Evolutionary conservation across 345 rosid genomes (phyloP).

Genomic region (Gynandropsis gynandra): DNA sequence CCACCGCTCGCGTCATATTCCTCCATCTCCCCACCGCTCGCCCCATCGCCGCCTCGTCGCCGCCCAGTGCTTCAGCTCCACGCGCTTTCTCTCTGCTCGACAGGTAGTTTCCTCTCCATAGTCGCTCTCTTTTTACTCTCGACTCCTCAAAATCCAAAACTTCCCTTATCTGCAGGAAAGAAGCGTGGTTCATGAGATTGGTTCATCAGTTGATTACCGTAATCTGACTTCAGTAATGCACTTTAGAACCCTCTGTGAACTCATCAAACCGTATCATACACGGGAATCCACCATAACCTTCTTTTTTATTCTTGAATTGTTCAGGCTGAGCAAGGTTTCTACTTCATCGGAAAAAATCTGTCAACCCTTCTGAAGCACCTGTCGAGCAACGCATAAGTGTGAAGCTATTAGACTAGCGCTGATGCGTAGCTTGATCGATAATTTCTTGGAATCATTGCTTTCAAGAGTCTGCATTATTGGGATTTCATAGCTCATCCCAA

Average conservation of each 20-base stretch:
- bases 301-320: slow-evolving; percentile 13
- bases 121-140: not conserved
- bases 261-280: slow-evolving; percentile 18
- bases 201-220: slow-evolving; percentile 83
- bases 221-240: slow-evolving; percentile 69
- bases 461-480: too few relatives aligned
- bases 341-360: slow-evolving; percentile 64
- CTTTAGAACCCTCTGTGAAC: not conserved
- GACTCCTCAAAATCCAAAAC: slow-evolving; percentile 1
- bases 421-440: too few relatives aligned
- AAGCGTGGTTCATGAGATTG: slow-evolving; percentile 75
- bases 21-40: too few relatives aligned
- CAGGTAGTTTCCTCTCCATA: too few relatives aligned
- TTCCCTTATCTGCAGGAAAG: slow-evolving; percentile 49
- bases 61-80: too few relatives aligned
- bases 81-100: too few relatives aligned
- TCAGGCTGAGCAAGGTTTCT: slow-evolving; percentile 93
- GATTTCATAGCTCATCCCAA: too few relatives aligned
- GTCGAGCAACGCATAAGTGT: too few relatives aligned
- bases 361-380: slow-evolving; percentile 48
- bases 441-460: too few relatives aligned
- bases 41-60: too few relatives aligned
- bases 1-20: too few relatives aligned
- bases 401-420: too few relatives aligned
- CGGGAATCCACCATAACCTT: slow-evolving; percentile 1